phyloP scores from a whole-genome alignment of 2,329 filamentous ascomycete species.

The Botrytis medusae region DNA sequence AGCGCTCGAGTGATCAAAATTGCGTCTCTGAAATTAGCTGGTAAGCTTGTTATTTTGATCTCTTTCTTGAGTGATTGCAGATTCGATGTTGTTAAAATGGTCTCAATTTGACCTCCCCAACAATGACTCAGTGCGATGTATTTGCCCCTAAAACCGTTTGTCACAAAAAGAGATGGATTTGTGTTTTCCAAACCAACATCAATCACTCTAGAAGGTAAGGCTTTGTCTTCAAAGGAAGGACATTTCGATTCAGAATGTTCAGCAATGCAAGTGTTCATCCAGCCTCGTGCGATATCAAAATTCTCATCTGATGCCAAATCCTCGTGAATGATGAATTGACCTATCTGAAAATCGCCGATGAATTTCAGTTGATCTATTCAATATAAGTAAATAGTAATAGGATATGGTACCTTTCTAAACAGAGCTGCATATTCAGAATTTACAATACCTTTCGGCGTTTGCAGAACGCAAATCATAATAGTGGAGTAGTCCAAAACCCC shows the following conservation, averaged over 20 bases:
- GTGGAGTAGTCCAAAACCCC: rapidly evolving
- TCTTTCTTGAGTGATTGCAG: background rate
- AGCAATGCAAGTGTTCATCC: background rate
- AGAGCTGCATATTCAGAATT: background rate
- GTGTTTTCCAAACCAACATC: background rate
- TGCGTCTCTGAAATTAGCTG: background rate
- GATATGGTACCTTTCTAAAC: background rate
- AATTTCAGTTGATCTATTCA: background rate
- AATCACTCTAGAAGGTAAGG: background rate
- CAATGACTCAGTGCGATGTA: background rate
- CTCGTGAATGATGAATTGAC: background rate
- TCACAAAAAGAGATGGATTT: background rate
- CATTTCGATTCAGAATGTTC: background rate
- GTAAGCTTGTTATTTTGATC: background rate
- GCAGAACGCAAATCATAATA: background rate
- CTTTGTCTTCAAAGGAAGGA: background rate
- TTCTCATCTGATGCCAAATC: background rate
- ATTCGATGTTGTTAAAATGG: background rate
- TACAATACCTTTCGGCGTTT: background rate
- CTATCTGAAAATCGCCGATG: background rate
- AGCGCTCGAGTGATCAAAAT: background rate
- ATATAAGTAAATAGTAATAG: background rate
- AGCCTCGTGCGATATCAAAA: background rate
- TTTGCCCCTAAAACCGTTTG: background rate
- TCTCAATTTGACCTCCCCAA: background rate